Conservation (phyloP, 371 early-diverging fungal genomes). For the Mucor sp. region DNA sequence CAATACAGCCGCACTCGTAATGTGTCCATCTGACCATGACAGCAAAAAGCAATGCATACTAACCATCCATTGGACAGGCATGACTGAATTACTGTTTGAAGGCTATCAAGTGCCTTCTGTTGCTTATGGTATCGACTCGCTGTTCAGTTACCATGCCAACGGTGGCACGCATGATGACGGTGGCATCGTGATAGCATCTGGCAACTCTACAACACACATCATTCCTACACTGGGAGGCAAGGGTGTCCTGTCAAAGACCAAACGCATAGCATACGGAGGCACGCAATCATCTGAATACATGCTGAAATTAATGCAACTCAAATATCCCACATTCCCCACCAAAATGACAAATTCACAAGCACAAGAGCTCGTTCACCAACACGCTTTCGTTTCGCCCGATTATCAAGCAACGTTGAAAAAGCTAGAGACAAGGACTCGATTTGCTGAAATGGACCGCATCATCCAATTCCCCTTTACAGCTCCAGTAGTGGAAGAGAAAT, state of each 20-base stretch:
- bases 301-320: constrained; percentile 85
- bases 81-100: constrained; percentile 89
- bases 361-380: constrained; percentile 67
- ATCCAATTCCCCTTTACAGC: constrained; percentile 78
- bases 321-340: constrained; percentile 87
- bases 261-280: constrained; percentile 41
- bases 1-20: constrained; percentile 72
- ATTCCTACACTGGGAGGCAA: constrained; percentile 73
- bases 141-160: constrained; percentile 82
- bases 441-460: constrained; percentile 61
- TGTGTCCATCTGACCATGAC: neutral
- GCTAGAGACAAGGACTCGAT: constrained; percentile 55
- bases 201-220: constrained; percentile 74
- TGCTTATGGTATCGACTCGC: constrained; percentile 83
- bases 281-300: constrained; percentile 75
- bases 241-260: constrained; percentile 60
- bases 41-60: neutral
- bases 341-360: constrained; percentile 79
- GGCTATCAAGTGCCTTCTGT: constrained; percentile 77
- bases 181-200: constrained; percentile 77
- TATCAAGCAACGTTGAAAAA: constrained; percentile 66
- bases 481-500: constrained; percentile 73
- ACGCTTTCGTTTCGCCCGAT: constrained; percentile 74
- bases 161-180: constrained; percentile 47
- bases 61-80: constrained; percentile 46